These are phyloP conservation scores for Moniliophthora roreri DNA, from an alignment of 1,284 basidiomycete species.

Conservation along the genomic window DNA sequence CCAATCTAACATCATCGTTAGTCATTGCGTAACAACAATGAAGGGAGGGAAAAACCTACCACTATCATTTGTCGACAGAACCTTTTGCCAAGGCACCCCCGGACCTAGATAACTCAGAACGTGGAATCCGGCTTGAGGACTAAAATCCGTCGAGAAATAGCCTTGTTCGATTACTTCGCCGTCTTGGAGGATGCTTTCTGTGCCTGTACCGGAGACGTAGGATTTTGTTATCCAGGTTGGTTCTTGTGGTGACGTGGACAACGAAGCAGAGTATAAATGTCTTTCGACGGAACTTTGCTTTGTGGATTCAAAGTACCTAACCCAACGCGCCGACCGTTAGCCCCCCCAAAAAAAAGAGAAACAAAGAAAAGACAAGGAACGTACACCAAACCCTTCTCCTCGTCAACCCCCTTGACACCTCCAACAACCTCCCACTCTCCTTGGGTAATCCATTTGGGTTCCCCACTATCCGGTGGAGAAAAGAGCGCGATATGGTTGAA, in stretches of 20 bases:
- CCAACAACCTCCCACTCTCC: constrained; percentile 91
- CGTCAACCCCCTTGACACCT: constrained; percentile 73
- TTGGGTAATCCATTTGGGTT: constrained; percentile 80
- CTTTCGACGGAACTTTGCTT: constrained; percentile 81
- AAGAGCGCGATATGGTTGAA: constrained; percentile 92
- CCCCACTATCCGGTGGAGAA: constrained; percentile 65
- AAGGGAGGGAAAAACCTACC: background rate
- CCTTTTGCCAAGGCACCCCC: constrained; percentile 82
- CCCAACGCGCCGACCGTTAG: constrained; percentile 3
- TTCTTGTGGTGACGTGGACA: constrained; percentile 47
- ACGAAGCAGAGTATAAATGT: constrained; percentile 76
- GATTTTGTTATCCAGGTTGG: constrained; percentile 71
- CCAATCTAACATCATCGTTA: constrained; percentile 55
- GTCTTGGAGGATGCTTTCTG: background rate
- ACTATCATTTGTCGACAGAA: constrained; percentile 56
- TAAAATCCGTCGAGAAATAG: constrained; percentile 74
- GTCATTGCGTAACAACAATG: too few relatives aligned
- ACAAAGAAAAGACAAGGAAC: constrained; percentile 30
- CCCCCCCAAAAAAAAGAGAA: constrained; percentile 19
- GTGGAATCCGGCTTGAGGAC: constrained; percentile 84
- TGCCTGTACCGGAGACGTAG: constrained; percentile 26
- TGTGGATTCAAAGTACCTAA: constrained; percentile 87
- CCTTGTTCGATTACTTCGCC: constrained; percentile 26
- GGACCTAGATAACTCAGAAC: constrained; percentile 82
- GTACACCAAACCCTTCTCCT: constrained; percentile 71